A percentile compares a stretch with the other conserved stretches of the same genome.
Conservation (phyloP, 164 flowering plant species). For the Annona squamosa region DNA sequence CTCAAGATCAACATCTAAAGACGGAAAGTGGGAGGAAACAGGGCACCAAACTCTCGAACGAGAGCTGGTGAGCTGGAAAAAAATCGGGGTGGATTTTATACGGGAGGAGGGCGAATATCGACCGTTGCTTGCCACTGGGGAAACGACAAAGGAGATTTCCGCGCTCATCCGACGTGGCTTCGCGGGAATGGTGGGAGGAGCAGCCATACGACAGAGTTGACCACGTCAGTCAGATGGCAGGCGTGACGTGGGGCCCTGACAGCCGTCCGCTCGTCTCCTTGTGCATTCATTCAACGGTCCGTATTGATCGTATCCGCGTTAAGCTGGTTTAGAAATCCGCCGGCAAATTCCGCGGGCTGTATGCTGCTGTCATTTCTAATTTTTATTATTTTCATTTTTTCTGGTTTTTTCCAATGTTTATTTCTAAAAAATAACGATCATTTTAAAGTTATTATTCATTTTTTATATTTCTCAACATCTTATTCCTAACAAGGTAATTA, state of each 20-base stretch:
- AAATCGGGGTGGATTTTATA: background rate
- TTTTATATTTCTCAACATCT: no score
- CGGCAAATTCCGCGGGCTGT: background rate
- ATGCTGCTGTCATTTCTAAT: no score
- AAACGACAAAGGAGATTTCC: background rate
- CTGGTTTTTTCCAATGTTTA: no score
- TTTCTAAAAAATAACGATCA: no score
- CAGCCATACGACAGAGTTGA: background rate
- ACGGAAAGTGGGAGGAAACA: background rate
- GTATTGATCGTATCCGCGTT: background rate
- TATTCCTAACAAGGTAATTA: no score
- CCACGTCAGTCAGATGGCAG: background rate
- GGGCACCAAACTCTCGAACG: background rate
- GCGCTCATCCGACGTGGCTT: background rate
- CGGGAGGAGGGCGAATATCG: background rate
- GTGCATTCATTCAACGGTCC: background rate
- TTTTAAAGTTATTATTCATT: no score
- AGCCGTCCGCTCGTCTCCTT: background rate
- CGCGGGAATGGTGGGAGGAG: background rate
- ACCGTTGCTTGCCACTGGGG: background rate
- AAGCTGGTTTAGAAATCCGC: background rate
- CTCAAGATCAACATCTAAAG: background rate
- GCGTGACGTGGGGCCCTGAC: background rate
- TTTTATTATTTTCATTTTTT: no score
- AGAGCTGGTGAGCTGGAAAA: background rate